A percentile compares a stretch with the other conserved stretches of the same genome.
These are phyloP conservation scores for Noccaea bulbosa DNA, from an alignment of 345 rosid species.

Conservation along the genomic window DNA sequence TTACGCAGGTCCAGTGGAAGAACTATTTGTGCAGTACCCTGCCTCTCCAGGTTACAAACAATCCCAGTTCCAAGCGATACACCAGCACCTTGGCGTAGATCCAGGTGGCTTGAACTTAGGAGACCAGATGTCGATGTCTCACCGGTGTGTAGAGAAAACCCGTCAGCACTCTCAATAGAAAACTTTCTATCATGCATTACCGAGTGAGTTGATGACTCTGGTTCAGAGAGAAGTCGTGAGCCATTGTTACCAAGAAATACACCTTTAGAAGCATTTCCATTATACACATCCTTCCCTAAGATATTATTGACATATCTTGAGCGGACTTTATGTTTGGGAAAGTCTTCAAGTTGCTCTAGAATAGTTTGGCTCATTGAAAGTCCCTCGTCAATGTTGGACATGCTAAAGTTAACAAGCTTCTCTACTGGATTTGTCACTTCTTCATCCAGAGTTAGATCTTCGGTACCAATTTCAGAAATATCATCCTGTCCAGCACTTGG, in stretches of 20 bases:
- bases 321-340: slow-evolving; percentile 68
- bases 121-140: slow-evolving; percentile 67
- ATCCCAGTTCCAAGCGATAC: slow-evolving; percentile 48
- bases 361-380: slow-evolving; percentile 92
- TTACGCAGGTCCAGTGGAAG: slow-evolving; percentile 84
- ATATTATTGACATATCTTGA: slow-evolving; percentile 55
- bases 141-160: slow-evolving; percentile 66
- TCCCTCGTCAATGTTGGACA: slow-evolving; percentile 96
- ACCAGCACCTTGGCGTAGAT: slow-evolving; percentile 58
- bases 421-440: slow-evolving; percentile 82
- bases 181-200: slow-evolving; percentile 64
- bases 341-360: slow-evolving; percentile 88
- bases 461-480: slow-evolving; percentile 69
- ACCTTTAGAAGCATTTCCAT: slow-evolving; percentile 64
- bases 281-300: slow-evolving; percentile 50
- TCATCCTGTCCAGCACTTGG: slow-evolving; percentile 71
- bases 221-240: slow-evolving; percentile 64
- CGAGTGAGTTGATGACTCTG: slow-evolving; percentile 53
- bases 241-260: slow-evolving; percentile 56
- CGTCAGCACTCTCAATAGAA: slow-evolving; percentile 78
- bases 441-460: slow-evolving; percentile 75
- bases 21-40: slow-evolving; percentile 64
- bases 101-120: slow-evolving; percentile 62
- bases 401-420: slow-evolving; percentile 80
- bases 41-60: slow-evolving; percentile 50